These are phyloP conservation scores for Lobosporangium transversale DNA, from an alignment of 192 early-diverging fungal genomes.

Conservation along the genomic window DNA sequence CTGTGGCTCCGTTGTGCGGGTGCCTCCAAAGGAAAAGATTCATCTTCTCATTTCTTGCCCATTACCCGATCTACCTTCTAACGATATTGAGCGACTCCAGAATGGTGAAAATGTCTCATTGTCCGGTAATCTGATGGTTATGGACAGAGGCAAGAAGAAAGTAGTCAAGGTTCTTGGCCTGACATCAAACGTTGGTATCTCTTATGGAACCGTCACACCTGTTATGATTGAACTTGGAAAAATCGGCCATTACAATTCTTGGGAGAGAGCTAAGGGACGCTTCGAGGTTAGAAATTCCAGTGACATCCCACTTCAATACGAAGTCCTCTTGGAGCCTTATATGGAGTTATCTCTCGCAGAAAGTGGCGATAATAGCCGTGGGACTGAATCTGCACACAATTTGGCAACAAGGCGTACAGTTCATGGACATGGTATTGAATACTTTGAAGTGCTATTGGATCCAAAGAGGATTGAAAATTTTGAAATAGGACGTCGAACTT, in stretches of 20 bases:
- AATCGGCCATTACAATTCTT: slow-evolving; percentile 79
- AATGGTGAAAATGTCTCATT: slow-evolving; percentile 64
- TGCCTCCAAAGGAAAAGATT: slow-evolving; percentile 59
- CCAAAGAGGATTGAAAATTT: slow-evolving; percentile 64
- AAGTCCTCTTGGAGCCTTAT: slow-evolving; percentile 56
- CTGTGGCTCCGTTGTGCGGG: slow-evolving; percentile 55
- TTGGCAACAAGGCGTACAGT: slow-evolving; percentile 40
- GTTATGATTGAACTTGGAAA: slow-evolving; percentile 78
- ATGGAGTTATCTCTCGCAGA: slow-evolving; percentile 54
- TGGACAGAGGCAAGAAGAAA: slow-evolving; percentile 60
- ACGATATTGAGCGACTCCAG: slow-evolving; percentile 47
- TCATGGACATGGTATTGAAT: slow-evolving; percentile 36
- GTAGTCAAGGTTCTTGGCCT: slow-evolving; percentile 72
- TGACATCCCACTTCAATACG: slow-evolving; percentile 70
- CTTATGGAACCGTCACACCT: slow-evolving; percentile 55
- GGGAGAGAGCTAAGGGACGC: slow-evolving; percentile 66
- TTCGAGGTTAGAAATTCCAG: slow-evolving; percentile 74
- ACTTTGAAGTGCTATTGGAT: slow-evolving; percentile 71
- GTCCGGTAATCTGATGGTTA: slow-evolving; percentile 68
- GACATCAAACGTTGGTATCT: slow-evolving; percentile 66
- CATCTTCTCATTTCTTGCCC: slow-evolving; percentile 65
- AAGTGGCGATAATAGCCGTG: background rate
- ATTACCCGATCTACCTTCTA: slow-evolving; percentile 50
- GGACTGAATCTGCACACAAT: background rate
- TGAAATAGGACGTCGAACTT: slow-evolving; percentile 57